phyloP scores from a whole-genome alignment of 768 basidiomycete genomes.

The Neoboletus subvelutipes region DNA sequence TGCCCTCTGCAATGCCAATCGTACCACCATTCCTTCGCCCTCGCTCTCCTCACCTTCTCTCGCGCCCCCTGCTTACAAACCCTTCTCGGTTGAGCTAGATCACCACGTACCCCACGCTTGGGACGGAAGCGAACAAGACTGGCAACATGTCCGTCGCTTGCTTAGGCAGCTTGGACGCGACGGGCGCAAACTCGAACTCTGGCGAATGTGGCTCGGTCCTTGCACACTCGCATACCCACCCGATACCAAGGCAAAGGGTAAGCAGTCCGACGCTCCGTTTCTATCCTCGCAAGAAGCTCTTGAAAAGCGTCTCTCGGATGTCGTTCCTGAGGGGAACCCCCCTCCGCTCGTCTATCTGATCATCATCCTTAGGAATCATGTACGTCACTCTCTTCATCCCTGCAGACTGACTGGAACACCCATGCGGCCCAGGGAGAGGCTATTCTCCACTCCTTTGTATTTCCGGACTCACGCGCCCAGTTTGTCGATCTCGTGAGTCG shows the following conservation, averaged over 20 bases:
- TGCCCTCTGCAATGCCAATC: not conserved
- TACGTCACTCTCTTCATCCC: slow-evolving; percentile 37
- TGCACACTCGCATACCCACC: slow-evolving; percentile 17
- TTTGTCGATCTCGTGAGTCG: slow-evolving; percentile 56
- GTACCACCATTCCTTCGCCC: not conserved
- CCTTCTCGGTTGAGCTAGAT: slow-evolving; percentile 12
- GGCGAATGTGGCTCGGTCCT: slow-evolving; percentile 67
- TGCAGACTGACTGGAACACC: slow-evolving; percentile 8
- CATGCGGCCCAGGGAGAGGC: slow-evolving; percentile 45
- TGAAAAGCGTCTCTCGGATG: slow-evolving; percentile 10
- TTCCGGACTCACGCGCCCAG: slow-evolving; percentile 71
- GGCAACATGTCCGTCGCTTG: slow-evolving; percentile 53
- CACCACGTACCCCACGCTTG: slow-evolving; percentile 45
- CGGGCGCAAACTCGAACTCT: slow-evolving; percentile 73
- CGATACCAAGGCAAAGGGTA: slow-evolving; percentile 38
- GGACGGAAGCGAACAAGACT: slow-evolving; percentile 57
- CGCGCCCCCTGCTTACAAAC: slow-evolving; percentile 17
- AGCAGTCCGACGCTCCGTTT: slow-evolving; percentile 39
- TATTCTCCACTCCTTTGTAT: slow-evolving; percentile 62
- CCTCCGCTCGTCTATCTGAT: slow-evolving; percentile 46
- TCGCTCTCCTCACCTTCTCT: slow-evolving; percentile 14
- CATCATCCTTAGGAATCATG: slow-evolving; percentile 56
- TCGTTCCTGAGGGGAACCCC: slow-evolving; percentile 8
- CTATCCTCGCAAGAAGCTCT: slow-evolving; percentile 5
- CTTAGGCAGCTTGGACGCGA: slow-evolving; percentile 59